Percentiles rank a stretch among this genome's conserved stretches.
These are phyloP conservation scores for Usnea hakonensis DNA, from an alignment of 495 filamentous ascomycete genomes.

Conservation along the genomic window DNA sequence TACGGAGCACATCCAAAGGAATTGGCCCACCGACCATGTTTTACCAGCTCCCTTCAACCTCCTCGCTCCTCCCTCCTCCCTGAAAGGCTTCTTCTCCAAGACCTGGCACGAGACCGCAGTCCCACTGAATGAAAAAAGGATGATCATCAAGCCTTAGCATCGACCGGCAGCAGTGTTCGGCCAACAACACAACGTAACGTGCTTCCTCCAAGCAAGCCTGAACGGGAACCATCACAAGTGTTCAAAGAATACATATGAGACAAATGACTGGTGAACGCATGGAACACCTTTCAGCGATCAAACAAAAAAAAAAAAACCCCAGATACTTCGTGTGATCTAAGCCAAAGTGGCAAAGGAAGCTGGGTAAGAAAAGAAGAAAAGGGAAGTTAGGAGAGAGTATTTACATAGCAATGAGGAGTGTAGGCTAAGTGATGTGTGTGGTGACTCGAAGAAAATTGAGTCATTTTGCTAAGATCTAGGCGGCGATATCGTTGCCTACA, in stretches of 20 bases:
- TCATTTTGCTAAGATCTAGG: not conserved
- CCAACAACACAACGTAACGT: not conserved
- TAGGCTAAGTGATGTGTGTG: not conserved
- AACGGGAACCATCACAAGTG: not conserved
- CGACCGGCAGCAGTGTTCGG: conserved; percentile 3
- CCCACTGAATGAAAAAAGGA: not conserved
- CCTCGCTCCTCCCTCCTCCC: not conserved
- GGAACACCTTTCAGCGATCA: conserved; percentile 1
- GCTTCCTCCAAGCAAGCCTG: not conserved
- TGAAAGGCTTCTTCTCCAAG: not conserved
- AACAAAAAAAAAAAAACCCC: not conserved
- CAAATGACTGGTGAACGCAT: not conserved
- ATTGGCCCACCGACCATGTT: not conserved
- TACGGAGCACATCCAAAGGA: too few relatives aligned
- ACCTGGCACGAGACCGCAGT: not conserved
- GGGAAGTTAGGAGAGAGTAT: not conserved
- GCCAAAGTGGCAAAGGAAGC: not conserved
- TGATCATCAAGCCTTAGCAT: not conserved
- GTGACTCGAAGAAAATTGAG: not conserved
- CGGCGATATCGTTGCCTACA: not conserved
- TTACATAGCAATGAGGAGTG: not conserved
- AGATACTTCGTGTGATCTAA: conserved; percentile 2
- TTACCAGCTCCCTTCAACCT: not conserved
- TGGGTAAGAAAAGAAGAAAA: not conserved
- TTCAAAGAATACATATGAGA: not conserved